Evolutionary conservation across 768 basidiomycete species (phyloP), one percentile per base, ranked within the genome.

Genomic region (Bullera alba): DNA sequence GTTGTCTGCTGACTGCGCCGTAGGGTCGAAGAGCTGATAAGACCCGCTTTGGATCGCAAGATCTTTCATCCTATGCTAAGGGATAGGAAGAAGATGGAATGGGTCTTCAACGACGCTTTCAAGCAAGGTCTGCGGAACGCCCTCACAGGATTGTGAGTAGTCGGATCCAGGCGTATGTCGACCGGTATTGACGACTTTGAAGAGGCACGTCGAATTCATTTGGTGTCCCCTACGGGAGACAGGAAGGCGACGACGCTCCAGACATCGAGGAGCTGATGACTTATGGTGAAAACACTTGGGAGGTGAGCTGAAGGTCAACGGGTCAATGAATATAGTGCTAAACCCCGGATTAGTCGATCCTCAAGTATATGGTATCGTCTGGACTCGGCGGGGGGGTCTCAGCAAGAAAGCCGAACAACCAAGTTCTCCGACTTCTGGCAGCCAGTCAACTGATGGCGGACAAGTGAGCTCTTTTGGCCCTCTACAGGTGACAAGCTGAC

Each of bases 281-380:
- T 26, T 62, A 70, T 35, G 70, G 68, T 5, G 65, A 70, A 32
- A 57, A 60, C 5, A 59, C 58, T 1, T 72, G 68, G 60, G 70
- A 71, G 53, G 69, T 70, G 30, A 39, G 65, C 38, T 29, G 14
- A 26, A 14, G n/a, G n/a, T 28, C 21, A 22, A 25, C 23, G 42
- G 21, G 32, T 4, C 43, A 14, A 7, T 21, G 16, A 8, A 43
- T 16, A 27, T 42, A 38, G 36, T 12, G 8, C 19, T 39, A 45
- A 32, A 34, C 50, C 35, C 30, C 43, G 4, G 16, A 4, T 2
- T 19, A 97, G 91, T 91, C 89, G 0, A 93, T 97, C 62, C 78
- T 97, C 37, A 90, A 96, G 73, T 97, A 87, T 67, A 95, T 99
- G 91, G 95, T 99, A 3, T 91, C 88, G 7, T 93, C 86, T 12